Base-by-base conservation (phyloP, 2,329 filamentous ascomycete genomes). In the Ophiostoma montium region DNA sequence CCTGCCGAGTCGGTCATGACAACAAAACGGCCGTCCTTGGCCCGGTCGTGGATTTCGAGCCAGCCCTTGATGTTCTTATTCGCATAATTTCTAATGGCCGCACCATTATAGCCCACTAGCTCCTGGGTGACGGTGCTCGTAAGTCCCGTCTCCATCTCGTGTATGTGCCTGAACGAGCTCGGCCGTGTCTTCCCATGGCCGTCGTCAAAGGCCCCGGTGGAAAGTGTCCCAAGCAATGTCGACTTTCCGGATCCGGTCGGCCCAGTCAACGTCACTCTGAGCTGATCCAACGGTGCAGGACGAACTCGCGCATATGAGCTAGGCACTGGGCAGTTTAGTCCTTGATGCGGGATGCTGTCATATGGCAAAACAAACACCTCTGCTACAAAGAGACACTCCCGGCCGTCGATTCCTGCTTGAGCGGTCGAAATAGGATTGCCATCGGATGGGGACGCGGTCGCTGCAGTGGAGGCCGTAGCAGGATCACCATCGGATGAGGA, bases 91-190 rank as follows among this genome's bases (percentile, higher is more conserved):
- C 94, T 71, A 35, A 92, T 72, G 10, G 60, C 60, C 23, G 60
- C 60, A 4, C 70, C 67, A 38, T 75, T 72, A 62, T 96, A 98
- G 8, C 92, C 92, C 53, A 98, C 76, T 10, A 98, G 71, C 62
- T 96, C 92, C 59, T 95, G 90, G 0, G 92, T 86, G 41, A 98
- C 83, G 6, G 90, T 96, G 61, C 88, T 95, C 1, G 92, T 98
- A 54, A 95, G 74, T 0, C 92, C 92, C 2, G 90, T 94, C 3
- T 76, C 82, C 50, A 96, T 84, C 62, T 98, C 92, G 61, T 98
- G 92, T 11, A 86, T 80, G 64, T 98, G 92, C 61, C 88, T 95
- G 30, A 98, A 70, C 46, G 96, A 72, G 58, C 86, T 90, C 23
- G 95, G 70, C 48, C 92, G 78, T 61, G 87, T 94, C 61, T 88